phyloP scores from a whole-genome alignment of 257 asterid genomes.

The Nicotiana knightiana region DNA sequence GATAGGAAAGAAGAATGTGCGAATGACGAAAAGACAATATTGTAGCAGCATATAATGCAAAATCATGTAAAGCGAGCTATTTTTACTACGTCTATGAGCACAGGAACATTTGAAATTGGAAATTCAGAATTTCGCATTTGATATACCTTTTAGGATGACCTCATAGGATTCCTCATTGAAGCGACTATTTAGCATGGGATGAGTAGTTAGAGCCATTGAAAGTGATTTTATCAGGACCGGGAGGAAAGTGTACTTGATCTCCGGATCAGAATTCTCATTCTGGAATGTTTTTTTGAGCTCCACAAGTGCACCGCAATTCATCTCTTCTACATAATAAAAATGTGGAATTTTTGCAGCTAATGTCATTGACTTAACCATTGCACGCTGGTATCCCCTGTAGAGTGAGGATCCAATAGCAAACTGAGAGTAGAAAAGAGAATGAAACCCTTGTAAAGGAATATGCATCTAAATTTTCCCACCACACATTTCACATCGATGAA shows the following conservation, averaged over 20 bases:
- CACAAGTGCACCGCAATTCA: constrained; percentile 68
- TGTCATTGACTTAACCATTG: constrained; percentile 90
- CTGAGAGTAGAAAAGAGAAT: background rate
- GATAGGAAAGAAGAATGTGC: background rate
- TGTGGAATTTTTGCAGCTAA: constrained; percentile 90
- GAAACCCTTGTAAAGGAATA: background rate
- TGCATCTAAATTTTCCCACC: background rate
- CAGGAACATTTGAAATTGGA: background rate
- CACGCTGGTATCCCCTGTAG: constrained; percentile 93
- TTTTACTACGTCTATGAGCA: background rate
- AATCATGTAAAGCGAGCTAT: background rate
- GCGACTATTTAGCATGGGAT: constrained; percentile 82
- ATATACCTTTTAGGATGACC: constrained; percentile 76
- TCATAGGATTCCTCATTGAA: constrained; percentile 67
- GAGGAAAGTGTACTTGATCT: constrained; percentile 73
- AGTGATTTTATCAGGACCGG: constrained; percentile 77
- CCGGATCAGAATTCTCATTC: constrained; percentile 60
- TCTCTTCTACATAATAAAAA: constrained; percentile 89
- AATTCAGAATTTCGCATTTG: background rate
- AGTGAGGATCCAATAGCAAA: background rate
- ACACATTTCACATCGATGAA: background rate
- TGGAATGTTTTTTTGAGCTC: constrained; percentile 72
- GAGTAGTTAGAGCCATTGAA: constrained; percentile 66
- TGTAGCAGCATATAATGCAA: background rate
- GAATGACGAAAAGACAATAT: background rate